Evolutionary conservation across 2,329 filamentous ascomycete species (phyloP).

Genomic region (Rhynchosporium graminicola): DNA sequence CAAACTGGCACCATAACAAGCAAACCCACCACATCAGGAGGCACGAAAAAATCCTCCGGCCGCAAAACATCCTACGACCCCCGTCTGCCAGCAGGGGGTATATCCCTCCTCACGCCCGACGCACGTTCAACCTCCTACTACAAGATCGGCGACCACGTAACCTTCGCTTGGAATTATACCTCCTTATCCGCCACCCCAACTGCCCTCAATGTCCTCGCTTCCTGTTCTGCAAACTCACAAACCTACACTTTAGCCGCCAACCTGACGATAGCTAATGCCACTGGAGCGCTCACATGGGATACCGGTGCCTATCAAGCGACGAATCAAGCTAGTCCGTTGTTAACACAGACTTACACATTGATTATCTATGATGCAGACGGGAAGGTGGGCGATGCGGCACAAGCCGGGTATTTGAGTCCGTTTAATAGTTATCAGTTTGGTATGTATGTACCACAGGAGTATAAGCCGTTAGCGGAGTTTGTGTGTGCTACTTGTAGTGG

Average conservation of each 20-base stretch:
- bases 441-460: conserved; percentile 55
- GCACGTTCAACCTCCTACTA: conserved; percentile 52
- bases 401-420: conserved; percentile 57
- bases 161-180: conserved; percentile 68
- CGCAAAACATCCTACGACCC: conserved; percentile 44
- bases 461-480: conserved; percentile 54
- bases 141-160: conserved; percentile 60
- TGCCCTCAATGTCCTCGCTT: conserved; percentile 60
- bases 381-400: conserved; percentile 50
- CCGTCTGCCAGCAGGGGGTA: conserved; percentile 51
- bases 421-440: conserved; percentile 56
- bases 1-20: conserved; percentile 13
- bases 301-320: conserved; percentile 52
- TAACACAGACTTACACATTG: conserved; percentile 59
- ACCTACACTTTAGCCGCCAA: conserved; percentile 65
- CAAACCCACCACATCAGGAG: conserved; percentile 13
- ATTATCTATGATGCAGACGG: conserved; percentile 61
- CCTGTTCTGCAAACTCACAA: conserved; percentile 52
- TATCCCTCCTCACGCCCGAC: conserved; percentile 56
- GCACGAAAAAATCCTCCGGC: conserved; percentile 20
- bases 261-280: conserved; percentile 56
- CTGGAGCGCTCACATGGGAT: conserved; percentile 59
- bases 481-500: conserved; percentile 59
- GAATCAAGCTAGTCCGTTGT: conserved; percentile 46
- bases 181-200: conserved; percentile 58